These are phyloP conservation scores for Misopates orontium DNA, from an alignment of 257 asterid species.

Conservation along the genomic window DNA sequence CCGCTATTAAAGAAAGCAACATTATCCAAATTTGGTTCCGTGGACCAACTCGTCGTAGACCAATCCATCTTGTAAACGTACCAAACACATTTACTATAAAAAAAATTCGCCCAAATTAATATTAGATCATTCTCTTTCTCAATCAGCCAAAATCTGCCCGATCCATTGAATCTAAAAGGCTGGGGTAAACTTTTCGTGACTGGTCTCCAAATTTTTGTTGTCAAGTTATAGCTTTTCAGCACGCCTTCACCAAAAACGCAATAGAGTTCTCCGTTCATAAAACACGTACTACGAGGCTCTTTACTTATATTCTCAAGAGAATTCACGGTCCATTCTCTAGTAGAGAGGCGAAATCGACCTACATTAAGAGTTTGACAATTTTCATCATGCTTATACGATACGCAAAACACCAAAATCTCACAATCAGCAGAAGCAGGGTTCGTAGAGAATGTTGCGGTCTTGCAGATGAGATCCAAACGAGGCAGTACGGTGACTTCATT, in stretches of 20 bases:
- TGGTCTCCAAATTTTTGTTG: not conserved
- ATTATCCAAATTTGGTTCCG: not conserved
- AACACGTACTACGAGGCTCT: not conserved
- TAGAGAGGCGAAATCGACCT: not conserved
- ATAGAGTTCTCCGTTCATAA: slow-evolving; percentile 11
- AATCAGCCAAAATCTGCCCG: not conserved
- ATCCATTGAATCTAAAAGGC: too few species aligned
- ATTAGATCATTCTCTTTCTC: not conserved
- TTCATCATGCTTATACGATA: not conserved
- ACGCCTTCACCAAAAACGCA: not conserved
- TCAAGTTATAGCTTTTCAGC: not conserved
- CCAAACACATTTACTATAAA: too few species aligned
- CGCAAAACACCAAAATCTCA: not conserved
- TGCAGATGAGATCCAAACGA: not conserved
- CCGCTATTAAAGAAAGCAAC: not conserved
- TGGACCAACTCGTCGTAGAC: slow-evolving; percentile 8
- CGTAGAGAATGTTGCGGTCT: not conserved
- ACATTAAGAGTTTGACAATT: not conserved
- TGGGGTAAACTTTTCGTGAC: too few species aligned
- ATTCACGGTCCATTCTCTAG: not conserved
- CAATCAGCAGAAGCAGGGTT: not conserved
- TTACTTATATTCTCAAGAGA: not conserved
- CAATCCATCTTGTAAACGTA: slow-evolving; percentile 1
- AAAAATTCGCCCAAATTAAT: not conserved
- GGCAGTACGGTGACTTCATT: not conserved